phyloP scores from a whole-genome alignment of 2,329 filamentous ascomycete species.

The Paecilomyces fulvus region DNA sequence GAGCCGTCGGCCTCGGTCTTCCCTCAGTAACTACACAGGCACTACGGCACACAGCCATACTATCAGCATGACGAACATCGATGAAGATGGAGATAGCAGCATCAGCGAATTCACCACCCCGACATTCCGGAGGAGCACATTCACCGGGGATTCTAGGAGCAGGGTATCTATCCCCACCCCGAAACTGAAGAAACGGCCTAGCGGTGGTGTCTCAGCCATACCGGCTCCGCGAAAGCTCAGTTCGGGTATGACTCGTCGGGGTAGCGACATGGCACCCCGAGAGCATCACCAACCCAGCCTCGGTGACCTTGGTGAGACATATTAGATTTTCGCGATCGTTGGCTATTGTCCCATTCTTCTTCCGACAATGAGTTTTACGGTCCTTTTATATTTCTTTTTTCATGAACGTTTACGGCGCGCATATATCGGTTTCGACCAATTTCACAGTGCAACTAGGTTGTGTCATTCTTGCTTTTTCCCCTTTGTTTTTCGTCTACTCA shows the following conservation, averaged over 20 bases:
- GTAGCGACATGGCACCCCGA: conserved; percentile 41
- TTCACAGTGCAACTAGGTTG: neutral
- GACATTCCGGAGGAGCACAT: conserved; percentile 29
- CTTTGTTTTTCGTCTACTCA: conserved; percentile 2
- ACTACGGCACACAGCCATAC: conserved; percentile 49
- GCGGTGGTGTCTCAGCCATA: conserved; percentile 36
- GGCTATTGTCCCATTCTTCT: conserved; percentile 1
- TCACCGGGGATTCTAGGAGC: conserved; percentile 31
- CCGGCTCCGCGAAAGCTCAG: conserved; percentile 33
- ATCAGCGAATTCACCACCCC: conserved; percentile 14
- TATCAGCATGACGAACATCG: conserved; percentile 49
- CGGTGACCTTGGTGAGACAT: conserved; percentile 51
- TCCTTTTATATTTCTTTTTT: conserved; percentile 5
- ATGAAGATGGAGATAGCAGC: conserved; percentile 40
- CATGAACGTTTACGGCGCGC: conserved; percentile 2
- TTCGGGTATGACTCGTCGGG: conserved; percentile 21
- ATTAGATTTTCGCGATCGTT: conserved; percentile 27
- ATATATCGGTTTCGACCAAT: conserved; percentile 3
- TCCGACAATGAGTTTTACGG: conserved; percentile 3
- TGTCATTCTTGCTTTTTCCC: conserved; percentile 3
- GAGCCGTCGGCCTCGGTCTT: conserved; percentile 58
- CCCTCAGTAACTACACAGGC: conserved; percentile 52
- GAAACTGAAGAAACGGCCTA: conserved; percentile 43
- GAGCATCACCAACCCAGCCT: conserved; percentile 39
- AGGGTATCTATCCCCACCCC: conserved; percentile 44